A percentile compares a stretch with the other conserved stretches of the same genome.
Evolutionary conservation across 441 rosid genomes (phyloP).

Genomic region (Sinapis alba): DNA sequence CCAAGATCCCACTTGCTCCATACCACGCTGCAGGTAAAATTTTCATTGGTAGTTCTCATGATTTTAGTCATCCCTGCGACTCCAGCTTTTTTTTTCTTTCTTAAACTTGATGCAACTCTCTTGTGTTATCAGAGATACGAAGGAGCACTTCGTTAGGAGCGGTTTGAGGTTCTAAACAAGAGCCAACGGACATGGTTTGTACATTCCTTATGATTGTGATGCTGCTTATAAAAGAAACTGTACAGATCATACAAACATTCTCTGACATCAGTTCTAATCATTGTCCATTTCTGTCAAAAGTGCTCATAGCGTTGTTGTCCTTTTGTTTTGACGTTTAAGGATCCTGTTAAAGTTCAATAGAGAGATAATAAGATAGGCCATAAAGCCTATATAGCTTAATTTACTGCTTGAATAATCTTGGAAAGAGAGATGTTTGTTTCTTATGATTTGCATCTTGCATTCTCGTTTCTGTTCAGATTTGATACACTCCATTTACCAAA

Average conservation of each 20-base stretch:
- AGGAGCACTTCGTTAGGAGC: not conserved
- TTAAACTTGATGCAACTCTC: constrained; percentile 27
- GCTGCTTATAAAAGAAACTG: constrained; percentile 16
- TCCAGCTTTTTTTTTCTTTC: not conserved
- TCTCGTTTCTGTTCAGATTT: not conserved
- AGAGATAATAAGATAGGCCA: not conserved
- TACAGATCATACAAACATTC: not conserved
- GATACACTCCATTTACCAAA: not conserved
- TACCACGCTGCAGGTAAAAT: constrained; percentile 57
- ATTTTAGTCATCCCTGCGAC: not conserved
- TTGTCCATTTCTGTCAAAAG: not conserved
- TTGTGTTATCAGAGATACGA: constrained; percentile 14
- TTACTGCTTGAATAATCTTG: not conserved
- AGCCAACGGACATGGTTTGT: not conserved
- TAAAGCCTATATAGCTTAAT: not conserved
- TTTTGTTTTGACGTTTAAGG: not conserved
- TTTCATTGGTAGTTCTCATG: not conserved
- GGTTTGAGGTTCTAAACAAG: not conserved
- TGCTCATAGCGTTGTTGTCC: not conserved
- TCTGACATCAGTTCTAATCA: not conserved
- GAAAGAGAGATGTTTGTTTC: not conserved
- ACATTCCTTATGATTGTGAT: constrained; percentile 11
- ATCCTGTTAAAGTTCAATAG: not conserved
- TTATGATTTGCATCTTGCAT: not conserved
- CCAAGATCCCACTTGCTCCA: constrained; percentile 37